Evolutionary conservation across 1,284 basidiomycete genomes (phyloP), one percentile per base, ranked within the genome.

Genomic region (Grifola frondosa): DNA sequence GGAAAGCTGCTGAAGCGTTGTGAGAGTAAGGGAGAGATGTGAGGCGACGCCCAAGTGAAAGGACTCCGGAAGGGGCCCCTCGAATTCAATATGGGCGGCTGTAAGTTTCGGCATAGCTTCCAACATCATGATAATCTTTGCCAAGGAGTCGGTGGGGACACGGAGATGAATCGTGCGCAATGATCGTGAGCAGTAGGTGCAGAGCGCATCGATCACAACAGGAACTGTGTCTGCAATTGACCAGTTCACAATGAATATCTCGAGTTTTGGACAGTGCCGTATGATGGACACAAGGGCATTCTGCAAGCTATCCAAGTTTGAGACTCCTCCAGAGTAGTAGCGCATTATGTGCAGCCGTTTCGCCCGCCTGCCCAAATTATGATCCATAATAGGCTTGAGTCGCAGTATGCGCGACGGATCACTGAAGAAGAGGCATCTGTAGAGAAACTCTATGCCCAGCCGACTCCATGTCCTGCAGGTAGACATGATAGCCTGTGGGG

Each of bases 81-180:
- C 73, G 45, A 86, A 74, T 22, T 80, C 71, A 42, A 88, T 68
- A 45, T 77, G 74, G 3, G 74, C 68, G 3, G 75, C 73, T 9
- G 74, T 62, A 28, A 88, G 65, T 38, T 65, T 62, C 2, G 77
- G 77, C 4, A 88, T 69, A 1, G 74, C 71, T 39, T 79, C 74
- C 2, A 88, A 66, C 7, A 81, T 77, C 77, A 78, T 81, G 30
- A 88, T 84, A 6, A 84, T 71, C 54, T 83, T 82, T 10, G 79
- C 67, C 2, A 85, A 60, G 1, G 73, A 66, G 8, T 74, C 67
- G 3, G 68, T 68, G 0, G 80, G 75, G 8, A 86, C 65, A 46
- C 73, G 74, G 69, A 82, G 77, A 38, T 79, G 75, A 0, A 82
- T 69, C 0, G 81, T 80, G 10, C 74, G 77, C 10, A 88, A 61